Evolutionary conservation across 331 rosid species (phyloP).

Genomic region (Phaseolus coccineus): DNA sequence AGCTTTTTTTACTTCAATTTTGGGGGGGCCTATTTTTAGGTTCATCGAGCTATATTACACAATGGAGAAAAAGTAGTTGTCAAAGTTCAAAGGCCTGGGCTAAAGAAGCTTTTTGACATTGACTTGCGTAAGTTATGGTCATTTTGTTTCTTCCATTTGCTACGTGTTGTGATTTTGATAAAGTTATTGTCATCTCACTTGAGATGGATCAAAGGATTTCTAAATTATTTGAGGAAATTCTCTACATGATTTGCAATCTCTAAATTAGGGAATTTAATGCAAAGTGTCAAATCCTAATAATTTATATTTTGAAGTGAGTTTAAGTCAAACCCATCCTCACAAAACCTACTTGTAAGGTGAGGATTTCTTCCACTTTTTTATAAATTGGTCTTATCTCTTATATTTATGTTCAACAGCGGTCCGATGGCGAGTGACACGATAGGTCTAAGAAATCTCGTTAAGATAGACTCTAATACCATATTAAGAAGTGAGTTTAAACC

Average conservation of each 20-base stretch:
- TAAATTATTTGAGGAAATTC: constrained; percentile 5
- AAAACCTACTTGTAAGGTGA: too few relatives aligned
- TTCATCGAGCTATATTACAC: constrained; percentile 91
- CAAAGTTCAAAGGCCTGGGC: constrained; percentile 97
- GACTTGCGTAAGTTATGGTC: constrained; percentile 75
- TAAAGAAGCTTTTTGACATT: constrained; percentile 95
- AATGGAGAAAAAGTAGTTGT: constrained; percentile 90
- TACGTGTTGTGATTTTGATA: constrained; percentile 9
- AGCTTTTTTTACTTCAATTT: constrained; percentile 18
- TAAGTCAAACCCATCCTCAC: too few relatives aligned
- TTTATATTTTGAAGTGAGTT: neutral
- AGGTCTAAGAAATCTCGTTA: too few relatives aligned
- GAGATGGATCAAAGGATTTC: constrained; percentile 18
- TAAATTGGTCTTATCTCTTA: too few relatives aligned
- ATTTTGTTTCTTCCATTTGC: constrained; percentile 39
- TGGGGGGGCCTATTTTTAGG: constrained; percentile 58
- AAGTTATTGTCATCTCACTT: neutral
- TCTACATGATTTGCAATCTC: constrained; percentile 2
- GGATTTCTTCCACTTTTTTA: too few relatives aligned
- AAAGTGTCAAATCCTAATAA: neutral
- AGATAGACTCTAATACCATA: too few relatives aligned
- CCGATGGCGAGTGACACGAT: too few relatives aligned
- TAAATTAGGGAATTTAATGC: neutral
- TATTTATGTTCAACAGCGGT: too few relatives aligned
- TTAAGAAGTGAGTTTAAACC: too few relatives aligned